Conservation (phyloP, 495 filamentous ascomycete genomes). For the Lasiosphaeria hispida region DNA sequence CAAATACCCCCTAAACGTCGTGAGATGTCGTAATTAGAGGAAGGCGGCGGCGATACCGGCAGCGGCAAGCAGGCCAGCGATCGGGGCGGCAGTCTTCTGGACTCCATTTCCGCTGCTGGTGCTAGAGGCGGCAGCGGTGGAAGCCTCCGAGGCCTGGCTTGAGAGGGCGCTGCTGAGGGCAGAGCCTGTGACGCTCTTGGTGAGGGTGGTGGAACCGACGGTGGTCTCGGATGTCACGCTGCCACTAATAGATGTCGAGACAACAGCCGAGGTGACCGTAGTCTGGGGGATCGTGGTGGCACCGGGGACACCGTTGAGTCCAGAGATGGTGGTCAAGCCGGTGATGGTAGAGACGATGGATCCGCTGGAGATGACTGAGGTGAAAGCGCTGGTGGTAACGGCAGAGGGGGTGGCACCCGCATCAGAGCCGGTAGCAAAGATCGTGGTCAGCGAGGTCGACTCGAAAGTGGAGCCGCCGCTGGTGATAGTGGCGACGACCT, state of each 20-base stretch:
- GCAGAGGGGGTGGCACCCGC: conserved; percentile 20
- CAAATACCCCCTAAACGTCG: conserved; percentile 1
- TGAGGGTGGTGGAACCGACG: conserved; percentile 16
- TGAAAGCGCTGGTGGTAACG: conserved; percentile 36
- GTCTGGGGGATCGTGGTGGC: conserved; percentile 14
- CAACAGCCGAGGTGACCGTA: conserved; percentile 13
- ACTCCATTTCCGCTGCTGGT: conserved; percentile 22
- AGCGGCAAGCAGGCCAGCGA: conserved; percentile 33
- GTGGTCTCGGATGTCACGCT: conserved; percentile 20
- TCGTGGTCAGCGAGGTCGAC: conserved; percentile 26
- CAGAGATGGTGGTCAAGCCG: conserved; percentile 22
- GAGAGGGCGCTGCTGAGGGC: conserved; percentile 13
- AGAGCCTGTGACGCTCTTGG: conserved; percentile 14
- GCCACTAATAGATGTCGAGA: conserved; percentile 13
- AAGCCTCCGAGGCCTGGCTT: conserved; percentile 10
- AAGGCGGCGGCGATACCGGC: conserved; percentile 35
- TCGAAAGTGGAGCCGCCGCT: conserved; percentile 28
- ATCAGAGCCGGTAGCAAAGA: conserved; percentile 11
- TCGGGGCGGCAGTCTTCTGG: conserved; percentile 31
- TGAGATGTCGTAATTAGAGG: conserved; percentile 21
- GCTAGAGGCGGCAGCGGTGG: conserved; percentile 1
- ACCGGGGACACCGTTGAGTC: conserved; percentile 17
- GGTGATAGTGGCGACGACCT: conserved; percentile 30
- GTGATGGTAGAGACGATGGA: conserved; percentile 20
- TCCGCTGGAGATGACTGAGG: conserved; percentile 28